These are phyloP conservation scores for Malus domestica DNA, from an alignment of 306 rosid species.

Conservation along the genomic window DNA sequence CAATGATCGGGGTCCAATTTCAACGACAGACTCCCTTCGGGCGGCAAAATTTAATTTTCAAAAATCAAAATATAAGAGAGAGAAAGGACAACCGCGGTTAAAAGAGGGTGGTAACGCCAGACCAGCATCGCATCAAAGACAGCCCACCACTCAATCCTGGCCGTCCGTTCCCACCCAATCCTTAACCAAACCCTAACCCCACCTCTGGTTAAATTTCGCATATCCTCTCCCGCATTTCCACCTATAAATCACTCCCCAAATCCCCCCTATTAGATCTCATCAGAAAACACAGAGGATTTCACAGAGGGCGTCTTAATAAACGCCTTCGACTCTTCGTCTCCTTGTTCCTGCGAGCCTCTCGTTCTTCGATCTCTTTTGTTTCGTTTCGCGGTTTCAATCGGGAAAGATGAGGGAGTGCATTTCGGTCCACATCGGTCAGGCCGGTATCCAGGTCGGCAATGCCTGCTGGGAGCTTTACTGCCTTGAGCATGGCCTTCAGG, in stretches of 20 bases:
- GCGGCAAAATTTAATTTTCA: too few species aligned
- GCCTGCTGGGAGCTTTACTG: constrained; percentile 98
- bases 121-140: background rate
- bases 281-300: background rate
- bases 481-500: constrained; percentile 89
- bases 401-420: constrained; percentile 86
- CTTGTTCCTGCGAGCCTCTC: background rate
- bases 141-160: background rate
- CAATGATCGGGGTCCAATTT: too few species aligned
- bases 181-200: background rate
- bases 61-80: background rate
- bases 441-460: constrained; percentile 96
- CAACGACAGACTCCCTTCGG: too few species aligned
- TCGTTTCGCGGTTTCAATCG: background rate
- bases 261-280: background rate
- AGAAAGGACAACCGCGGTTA: background rate
- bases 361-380: background rate
- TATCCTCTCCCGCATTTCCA: background rate
- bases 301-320: constrained; percentile 81
- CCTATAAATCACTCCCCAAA: constrained; percentile 17
- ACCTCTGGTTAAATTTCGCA: background rate
- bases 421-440: constrained; percentile 92
- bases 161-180: background rate
- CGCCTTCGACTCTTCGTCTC: constrained; percentile 30
- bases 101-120: background rate